Evolutionary conservation across 1,284 basidiomycete genomes (phyloP).

Genomic region (Earliella scabrosa): DNA sequence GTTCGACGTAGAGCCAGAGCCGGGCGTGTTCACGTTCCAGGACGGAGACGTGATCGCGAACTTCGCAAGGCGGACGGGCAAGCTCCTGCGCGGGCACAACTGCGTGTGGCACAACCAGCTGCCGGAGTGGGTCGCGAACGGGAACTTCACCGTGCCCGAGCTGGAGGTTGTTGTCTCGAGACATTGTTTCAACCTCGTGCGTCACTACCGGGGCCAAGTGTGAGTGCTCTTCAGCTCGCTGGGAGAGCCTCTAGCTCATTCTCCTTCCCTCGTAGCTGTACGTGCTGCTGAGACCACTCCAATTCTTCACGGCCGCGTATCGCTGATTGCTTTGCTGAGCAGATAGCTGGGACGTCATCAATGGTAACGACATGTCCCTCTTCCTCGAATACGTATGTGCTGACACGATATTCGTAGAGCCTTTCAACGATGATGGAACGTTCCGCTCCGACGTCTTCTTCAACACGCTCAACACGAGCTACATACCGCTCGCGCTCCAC

Average conservation of each 20-base stretch:
- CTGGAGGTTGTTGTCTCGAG: constrained; percentile 49
- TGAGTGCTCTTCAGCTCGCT: constrained; percentile 40
- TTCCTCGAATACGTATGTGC: too few species aligned
- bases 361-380: too few species aligned
- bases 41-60: constrained; percentile 49
- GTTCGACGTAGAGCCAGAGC: constrained; percentile 57
- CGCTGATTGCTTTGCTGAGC: background rate
- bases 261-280: background rate
- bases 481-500: constrained; percentile 47
- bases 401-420: too few species aligned
- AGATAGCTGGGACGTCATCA: constrained; percentile 45
- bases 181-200: constrained; percentile 50
- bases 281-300: background rate
- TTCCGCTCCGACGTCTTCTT: constrained; percentile 50
- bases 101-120: constrained; percentile 63
- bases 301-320: background rate
- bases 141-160: constrained; percentile 45
- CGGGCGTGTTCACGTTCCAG: constrained; percentile 50
- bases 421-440: constrained; percentile 64
- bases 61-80: constrained; percentile 48
- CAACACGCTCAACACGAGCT: constrained; percentile 47
- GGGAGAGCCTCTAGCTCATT: too few species aligned
- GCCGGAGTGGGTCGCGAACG: constrained; percentile 51
- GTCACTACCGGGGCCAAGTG: constrained; percentile 55
- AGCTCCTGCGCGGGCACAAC: constrained; percentile 47